Base-by-base conservation (phyloP, 2,329 filamentous ascomycete species). In the Xylariaceae sp. region DNA sequence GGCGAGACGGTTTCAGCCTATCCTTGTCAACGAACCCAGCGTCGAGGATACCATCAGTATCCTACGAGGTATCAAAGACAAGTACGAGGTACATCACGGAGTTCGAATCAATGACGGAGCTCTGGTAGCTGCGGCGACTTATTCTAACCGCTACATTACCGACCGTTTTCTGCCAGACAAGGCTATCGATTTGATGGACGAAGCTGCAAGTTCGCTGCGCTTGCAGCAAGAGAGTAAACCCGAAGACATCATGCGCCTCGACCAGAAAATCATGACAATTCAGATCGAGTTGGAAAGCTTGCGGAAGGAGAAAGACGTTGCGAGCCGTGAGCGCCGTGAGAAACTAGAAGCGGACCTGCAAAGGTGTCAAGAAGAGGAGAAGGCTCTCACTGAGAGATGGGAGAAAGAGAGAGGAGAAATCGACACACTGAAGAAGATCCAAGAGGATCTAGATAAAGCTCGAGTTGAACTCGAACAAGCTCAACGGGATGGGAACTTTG, bases 151-250 rank as follows among this genome's bases (percentile, higher is more conserved):
- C 47, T 99, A 97, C 69, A 94, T 99, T 61, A 97, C 92, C 13
- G 93, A 97, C 66, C 87, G 94, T 1, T 97, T 96, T 71, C 76
- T 97, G 1, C 94, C 94, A 0, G 94, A 99, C 71, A 97, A 97
- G 69, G 94, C 94, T 2, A 97, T 99, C 57, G 94, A 97, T 68
- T 73, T 97, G 14, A 94, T 99, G 69, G 94, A 97, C 59, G 94
- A 97, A 72, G 94, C 94, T 10, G 92, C 93, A 1, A 95, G 89
- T 54, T 90, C 91, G 18, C 75, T 97, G 10, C 85, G 95, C 42
- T 73, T 97, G 31, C 93, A 97, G 66, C 94, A 97, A 71, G 94
- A 99, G 70, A 96, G 90, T 62, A 97, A 97, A 63, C 94, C 94
- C 0, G 94, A 97, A 61, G 86, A 93, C 9, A 97, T 99, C 33